These are phyloP conservation scores for Chrysoporthe puriensis DNA, from an alignment of 2,329 filamentous ascomycete genomes.

Conservation along the genomic window DNA sequence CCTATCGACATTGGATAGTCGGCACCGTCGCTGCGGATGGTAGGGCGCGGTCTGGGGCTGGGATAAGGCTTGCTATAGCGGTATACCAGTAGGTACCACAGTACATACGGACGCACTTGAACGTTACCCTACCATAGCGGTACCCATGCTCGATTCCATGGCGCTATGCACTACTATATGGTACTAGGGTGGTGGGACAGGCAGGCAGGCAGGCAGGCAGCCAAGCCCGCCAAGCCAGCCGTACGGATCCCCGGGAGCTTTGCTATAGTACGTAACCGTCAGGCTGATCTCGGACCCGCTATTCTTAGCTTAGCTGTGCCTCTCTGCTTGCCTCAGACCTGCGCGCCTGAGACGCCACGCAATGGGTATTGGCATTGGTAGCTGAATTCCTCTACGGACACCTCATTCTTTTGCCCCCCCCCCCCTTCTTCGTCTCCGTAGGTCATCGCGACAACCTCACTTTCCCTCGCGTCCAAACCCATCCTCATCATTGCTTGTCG, in stretches of 20 bases:
- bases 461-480: neutral
- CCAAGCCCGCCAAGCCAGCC: no score
- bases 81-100: no score
- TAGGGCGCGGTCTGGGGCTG: no score
- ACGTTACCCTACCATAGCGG: no score
- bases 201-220: neutral
- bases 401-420: neutral
- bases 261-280: neutral
- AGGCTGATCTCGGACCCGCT: slow-evolving; percentile 2
- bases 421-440: neutral
- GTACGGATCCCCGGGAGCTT: neutral
- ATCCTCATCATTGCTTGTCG: neutral
- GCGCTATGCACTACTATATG: no score
- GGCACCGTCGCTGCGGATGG: no score
- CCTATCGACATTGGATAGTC: no score
- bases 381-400: neutral
- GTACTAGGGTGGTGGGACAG: no score
- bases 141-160: no score
- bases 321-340: slow-evolving; percentile 13
- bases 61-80: no score
- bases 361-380: slow-evolving; percentile 1
- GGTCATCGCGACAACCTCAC: neutral
- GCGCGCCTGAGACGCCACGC: slow-evolving; percentile 20
- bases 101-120: no score
- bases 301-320: slow-evolving; percentile 13